Conservation (phyloP, 129 eudicot species). For the Oenanthe sinensis region DNA sequence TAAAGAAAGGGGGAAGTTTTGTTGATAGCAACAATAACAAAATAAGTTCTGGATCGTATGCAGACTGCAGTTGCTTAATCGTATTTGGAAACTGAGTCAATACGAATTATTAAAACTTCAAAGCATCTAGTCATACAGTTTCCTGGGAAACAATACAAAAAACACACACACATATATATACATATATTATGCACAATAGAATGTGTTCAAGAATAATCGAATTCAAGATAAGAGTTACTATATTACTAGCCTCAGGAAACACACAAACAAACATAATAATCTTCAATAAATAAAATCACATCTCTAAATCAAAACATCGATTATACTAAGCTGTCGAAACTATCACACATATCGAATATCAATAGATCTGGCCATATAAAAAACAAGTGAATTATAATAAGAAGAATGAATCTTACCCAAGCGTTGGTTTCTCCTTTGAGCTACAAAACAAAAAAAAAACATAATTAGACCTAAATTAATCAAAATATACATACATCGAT, state of each 20-base stretch:
- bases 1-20: background rate
- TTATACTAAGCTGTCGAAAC: background rate
- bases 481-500: background rate
- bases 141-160: background rate
- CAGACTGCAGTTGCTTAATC: no score
- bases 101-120: background rate
- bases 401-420: conserved; percentile 53
- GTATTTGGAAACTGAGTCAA: background rate
- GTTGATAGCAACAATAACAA: background rate
- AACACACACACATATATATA: background rate
- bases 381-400: background rate
- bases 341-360: background rate
- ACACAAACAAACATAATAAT: background rate
- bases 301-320: background rate
- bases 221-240: background rate
- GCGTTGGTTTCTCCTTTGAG: conserved; percentile 99
- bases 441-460: conserved; percentile 33
- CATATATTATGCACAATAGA: background rate
- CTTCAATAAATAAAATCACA: background rate
- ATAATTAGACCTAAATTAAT: conserved; percentile 2
- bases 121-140: no score
- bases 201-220: no score
- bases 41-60: background rate
- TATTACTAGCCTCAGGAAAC: background rate
- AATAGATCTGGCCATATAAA: background rate